These are phyloP conservation scores for Scedosporium apiospermum DNA, from an alignment of 2,329 filamentous ascomycete species.

Conservation along the genomic window DNA sequence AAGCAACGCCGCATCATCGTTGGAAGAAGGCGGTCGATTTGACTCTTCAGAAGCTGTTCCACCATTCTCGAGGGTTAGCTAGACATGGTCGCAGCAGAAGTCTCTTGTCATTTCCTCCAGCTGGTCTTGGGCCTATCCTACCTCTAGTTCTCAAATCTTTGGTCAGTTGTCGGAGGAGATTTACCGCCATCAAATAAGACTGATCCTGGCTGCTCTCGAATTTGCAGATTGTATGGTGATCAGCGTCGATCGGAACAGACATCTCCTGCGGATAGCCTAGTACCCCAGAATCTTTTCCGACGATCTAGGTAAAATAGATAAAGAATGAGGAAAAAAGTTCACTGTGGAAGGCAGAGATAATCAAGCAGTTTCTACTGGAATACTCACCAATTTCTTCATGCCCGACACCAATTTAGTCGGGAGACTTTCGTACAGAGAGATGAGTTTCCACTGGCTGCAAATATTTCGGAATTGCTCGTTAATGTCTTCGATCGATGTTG, in stretches of 20 bases:
- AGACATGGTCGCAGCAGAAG: neutral
- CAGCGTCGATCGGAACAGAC: neutral
- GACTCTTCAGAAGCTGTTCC: neutral
- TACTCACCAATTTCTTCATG: neutral
- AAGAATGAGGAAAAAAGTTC: neutral
- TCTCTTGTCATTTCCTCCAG: neutral
- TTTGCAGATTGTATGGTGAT: slow-evolving; percentile 1
- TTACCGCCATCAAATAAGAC: neutral
- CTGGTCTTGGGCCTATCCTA: neutral
- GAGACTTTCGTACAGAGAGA: neutral
- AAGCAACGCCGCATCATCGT: neutral
- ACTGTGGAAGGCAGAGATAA: neutral
- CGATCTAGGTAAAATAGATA: neutral
- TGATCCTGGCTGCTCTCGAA: neutral
- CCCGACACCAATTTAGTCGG: neutral
- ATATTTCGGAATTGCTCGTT: neutral
- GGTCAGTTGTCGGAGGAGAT: neutral
- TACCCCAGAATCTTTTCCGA: neutral
- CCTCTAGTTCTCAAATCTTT: neutral
- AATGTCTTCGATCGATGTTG: neutral
- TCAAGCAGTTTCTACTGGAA: neutral
- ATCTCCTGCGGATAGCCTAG: neutral
- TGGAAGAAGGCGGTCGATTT: neutral
- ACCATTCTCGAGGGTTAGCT: neutral
- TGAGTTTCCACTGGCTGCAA: neutral